Percentiles rank a stretch among this genome's conserved stretches.
These are phyloP conservation scores for Kuraishia piskuri DNA, from an alignment of 805 yeast genomes.

Conservation along the genomic window DNA sequence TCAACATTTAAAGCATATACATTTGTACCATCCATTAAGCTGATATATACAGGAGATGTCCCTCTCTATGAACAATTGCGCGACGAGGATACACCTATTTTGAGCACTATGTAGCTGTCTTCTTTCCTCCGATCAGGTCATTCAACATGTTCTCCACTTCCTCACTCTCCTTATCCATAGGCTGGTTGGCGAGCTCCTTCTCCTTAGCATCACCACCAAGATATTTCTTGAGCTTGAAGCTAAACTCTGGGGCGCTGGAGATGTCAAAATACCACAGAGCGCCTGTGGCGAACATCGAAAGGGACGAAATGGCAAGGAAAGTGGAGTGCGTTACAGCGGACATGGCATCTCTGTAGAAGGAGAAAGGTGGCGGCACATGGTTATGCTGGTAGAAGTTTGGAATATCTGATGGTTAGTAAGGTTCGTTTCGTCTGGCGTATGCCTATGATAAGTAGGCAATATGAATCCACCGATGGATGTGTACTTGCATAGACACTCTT, in stretches of 20 bases:
- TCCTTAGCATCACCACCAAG: conserved; percentile 66
- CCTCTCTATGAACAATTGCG: no score
- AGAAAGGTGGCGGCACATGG: conserved; percentile 77
- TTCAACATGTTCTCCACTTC: conserved; percentile 37
- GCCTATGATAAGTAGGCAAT: no score
- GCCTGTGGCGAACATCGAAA: conserved; percentile 67
- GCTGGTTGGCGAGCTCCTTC: conserved; percentile 31
- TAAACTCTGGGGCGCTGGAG: conserved; percentile 59
- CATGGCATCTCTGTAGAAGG: conserved; percentile 75
- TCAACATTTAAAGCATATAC: no score
- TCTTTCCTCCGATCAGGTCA: background rate
- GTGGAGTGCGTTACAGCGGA: conserved; percentile 81
- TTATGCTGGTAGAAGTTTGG: conserved; percentile 80
- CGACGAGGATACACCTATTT: no score
- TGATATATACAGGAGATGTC: no score
- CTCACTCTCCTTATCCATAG: conserved; percentile 52
- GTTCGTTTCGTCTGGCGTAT: no score
- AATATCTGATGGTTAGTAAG: conserved; percentile 25
- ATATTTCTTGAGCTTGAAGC: conserved; percentile 50
- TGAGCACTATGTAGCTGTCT: background rate
- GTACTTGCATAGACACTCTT: no score
- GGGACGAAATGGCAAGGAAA: conserved; percentile 59
- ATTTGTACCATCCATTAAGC: no score
- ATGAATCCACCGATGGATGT: no score
- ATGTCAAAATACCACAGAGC: conserved; percentile 77